Base-by-base conservation (phyloP, 352 stramenopile genomes). In the Globisporangium cystogenes region DNA sequence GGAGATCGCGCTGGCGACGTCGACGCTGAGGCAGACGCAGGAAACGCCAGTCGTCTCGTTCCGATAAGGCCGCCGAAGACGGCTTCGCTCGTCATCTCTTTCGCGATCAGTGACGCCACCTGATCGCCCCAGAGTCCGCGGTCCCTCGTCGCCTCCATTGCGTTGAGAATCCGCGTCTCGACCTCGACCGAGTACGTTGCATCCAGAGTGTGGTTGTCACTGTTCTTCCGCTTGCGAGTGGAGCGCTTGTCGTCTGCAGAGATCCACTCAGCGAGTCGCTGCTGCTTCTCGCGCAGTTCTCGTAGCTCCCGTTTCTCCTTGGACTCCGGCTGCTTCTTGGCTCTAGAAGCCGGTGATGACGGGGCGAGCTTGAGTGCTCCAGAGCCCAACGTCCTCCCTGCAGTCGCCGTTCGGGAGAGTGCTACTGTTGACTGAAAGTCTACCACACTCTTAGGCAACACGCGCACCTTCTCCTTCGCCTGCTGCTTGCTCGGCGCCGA, bases 11-110 rank as follows among this genome's bases (percentile, higher is more conserved):
- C 24, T 7, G 6, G 16, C 20, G 39, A 24, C 20, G 18, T 20
- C 20, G 36, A 40, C 6, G 16, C 14, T 1, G 12, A 40, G 4
- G 36, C n/a, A 43, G 39, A 24, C 14, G 16, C 11, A 23, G 14
- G 37, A 12, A 71, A 80, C 14, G 62, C 59, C 7, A 81, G 47
- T 4, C 71, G 53, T 24, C 64, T 61, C 1, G 73, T 84, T 12
- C 58, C 36, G 4, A 75, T 52, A 24, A 65, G 47, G 18, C 71
- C 76, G 12, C 73, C 73, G 48, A 87, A 80, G 11, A 84, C 65
- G 3, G 65, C 61, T 29, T 84, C 76, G 39, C 73, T 84, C 33
- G 62, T 83, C 60, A 85, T 76, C 33, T 87, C 73, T 1, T 62
- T 60, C 18, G 71, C 76, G 26, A 85, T 64, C 5, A 69, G 33